Conservation (phyloP, 257 asterid species). For the Craterostigma plantagineum region DNA sequence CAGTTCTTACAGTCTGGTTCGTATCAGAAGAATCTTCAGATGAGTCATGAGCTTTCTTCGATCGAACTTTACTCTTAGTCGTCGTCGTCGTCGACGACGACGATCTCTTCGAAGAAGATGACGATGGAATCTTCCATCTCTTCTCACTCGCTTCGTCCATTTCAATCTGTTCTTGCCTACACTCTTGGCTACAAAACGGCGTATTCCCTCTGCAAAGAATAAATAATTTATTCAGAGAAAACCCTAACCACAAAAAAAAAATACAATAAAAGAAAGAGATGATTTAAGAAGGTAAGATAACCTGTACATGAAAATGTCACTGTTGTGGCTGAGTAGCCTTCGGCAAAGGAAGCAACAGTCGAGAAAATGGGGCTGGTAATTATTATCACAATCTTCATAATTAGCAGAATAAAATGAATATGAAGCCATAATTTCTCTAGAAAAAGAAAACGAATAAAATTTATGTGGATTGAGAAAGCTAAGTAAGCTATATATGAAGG, state of each 20-base stretch:
- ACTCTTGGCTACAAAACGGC: slow-evolving; percentile 84
- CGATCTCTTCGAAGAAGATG: slow-evolving; percentile 40
- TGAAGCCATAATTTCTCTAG: no score
- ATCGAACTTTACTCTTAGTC: slow-evolving; percentile 12
- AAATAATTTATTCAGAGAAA: no score
- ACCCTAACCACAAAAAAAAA: not conserved
- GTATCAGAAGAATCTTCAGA: slow-evolving; percentile 34
- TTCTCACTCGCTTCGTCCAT: slow-evolving; percentile 67
- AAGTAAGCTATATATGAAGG: no score
- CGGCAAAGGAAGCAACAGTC: slow-evolving; percentile 69
- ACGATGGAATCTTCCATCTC: slow-evolving; percentile 20
- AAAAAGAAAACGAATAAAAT: no score
- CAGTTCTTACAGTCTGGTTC: slow-evolving; percentile 36
- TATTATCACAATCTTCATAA: slow-evolving; percentile 18
- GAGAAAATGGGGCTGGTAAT: slow-evolving; percentile 60
- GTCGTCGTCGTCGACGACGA: not conserved
- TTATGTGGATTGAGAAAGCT: no score
- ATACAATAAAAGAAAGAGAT: not conserved
- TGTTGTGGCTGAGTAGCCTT: slow-evolving; percentile 38
- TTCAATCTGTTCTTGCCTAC: slow-evolving; percentile 92
- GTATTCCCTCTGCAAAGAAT: slow-evolving; percentile 63
- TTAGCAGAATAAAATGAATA: no score
- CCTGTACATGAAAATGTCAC: slow-evolving; percentile 97
- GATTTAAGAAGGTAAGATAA: slow-evolving; percentile 9
- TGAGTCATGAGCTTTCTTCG: slow-evolving; percentile 20